Base-by-base conservation (phyloP, 2,329 filamentous ascomycete species). In the Alternaria triticimaculans region DNA sequence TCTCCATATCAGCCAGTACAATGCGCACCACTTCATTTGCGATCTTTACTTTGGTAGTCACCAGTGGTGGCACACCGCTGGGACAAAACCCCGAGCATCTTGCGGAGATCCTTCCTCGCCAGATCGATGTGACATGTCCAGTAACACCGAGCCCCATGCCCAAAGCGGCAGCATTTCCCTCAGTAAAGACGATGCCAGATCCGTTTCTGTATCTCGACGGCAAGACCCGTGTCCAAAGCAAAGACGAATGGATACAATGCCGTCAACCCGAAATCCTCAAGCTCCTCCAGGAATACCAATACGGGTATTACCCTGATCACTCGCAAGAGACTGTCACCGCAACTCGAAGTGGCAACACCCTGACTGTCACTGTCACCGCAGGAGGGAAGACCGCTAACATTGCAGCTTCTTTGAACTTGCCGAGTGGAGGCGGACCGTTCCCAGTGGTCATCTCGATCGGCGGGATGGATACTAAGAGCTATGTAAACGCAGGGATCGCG, bases 241-340 rank as follows among this genome's bases (percentile, higher is more conserved):
- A 76, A 44, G 83, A 84, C 43, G 82, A 85, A 65, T 86, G 84
- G 84, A 82, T 82, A 66, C 71, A 76, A 48, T 86, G 84, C 70
- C 82, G 83, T 4, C 83, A 83, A 68, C 84, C 84, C 0, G 84
- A 86, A 75, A 83, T 86, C 56, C n/a, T 85, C 43, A 77, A 81
- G 62, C 71, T 86, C 67, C 75, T 86, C 20, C 83, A 86, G 65
- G 82, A 85, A 63, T 85, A 86, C 73, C 84, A 86, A 73, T 85
- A 80, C 66, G 84, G 84, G 9, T 85, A 83, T 72, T 86, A 86
- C 69, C 84, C 84, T 0, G 83, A 86, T 67, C 84, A 84, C 64
- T 75, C 77, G 5, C 74, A 77, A 33, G 84, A 86, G 62, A 84
- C 78, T 4, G 83, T 86, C 8, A 81, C 80, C 12, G 83, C 83